phyloP scores from a whole-genome alignment of 2,329 filamentous ascomycete species.

The Diaporthe vaccinii region DNA sequence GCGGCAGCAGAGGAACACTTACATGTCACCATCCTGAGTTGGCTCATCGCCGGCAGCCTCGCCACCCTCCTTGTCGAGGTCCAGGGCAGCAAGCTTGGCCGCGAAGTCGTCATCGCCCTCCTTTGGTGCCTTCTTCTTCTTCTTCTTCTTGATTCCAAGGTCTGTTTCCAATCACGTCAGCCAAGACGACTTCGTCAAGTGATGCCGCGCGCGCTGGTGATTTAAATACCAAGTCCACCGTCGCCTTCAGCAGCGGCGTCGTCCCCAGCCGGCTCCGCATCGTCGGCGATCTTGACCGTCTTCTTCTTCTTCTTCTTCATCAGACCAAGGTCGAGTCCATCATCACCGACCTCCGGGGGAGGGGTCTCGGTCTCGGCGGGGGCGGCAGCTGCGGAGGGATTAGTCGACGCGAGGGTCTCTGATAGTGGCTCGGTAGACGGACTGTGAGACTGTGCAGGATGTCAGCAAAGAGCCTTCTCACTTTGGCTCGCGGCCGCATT shows the following conservation, averaged over 20 bases:
- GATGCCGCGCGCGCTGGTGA: not conserved
- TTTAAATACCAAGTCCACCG: slow-evolving; percentile 45
- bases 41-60: slow-evolving; percentile 63
- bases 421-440: slow-evolving; percentile 41
- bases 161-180: slow-evolving; percentile 50
- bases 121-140: slow-evolving; percentile 85
- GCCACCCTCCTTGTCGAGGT: slow-evolving; percentile 74
- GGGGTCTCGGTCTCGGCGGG: slow-evolving; percentile 55
- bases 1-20: slow-evolving; percentile 51
- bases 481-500: not conserved
- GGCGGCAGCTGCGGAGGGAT: slow-evolving; percentile 38
- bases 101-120: slow-evolving; percentile 70
- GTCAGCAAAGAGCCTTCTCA: slow-evolving; percentile 31
- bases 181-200: slow-evolving; percentile 54
- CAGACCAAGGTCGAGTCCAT: slow-evolving; percentile 64
- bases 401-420: slow-evolving; percentile 42
- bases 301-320: slow-evolving; percentile 87
- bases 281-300: slow-evolving; percentile 62
- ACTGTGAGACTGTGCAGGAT: slow-evolving; percentile 39
- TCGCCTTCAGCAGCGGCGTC: slow-evolving; percentile 57
- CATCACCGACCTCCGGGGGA: slow-evolving; percentile 73
- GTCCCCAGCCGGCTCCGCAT: slow-evolving; percentile 67
- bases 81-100: slow-evolving; percentile 72
- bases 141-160: slow-evolving; percentile 67
- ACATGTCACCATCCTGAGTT: slow-evolving; percentile 81